Percentiles rank a stretch among this genome's conserved stretches.
Conservation (phyloP, 306 rosid species). For the Acacia melanoxylon region DNA sequence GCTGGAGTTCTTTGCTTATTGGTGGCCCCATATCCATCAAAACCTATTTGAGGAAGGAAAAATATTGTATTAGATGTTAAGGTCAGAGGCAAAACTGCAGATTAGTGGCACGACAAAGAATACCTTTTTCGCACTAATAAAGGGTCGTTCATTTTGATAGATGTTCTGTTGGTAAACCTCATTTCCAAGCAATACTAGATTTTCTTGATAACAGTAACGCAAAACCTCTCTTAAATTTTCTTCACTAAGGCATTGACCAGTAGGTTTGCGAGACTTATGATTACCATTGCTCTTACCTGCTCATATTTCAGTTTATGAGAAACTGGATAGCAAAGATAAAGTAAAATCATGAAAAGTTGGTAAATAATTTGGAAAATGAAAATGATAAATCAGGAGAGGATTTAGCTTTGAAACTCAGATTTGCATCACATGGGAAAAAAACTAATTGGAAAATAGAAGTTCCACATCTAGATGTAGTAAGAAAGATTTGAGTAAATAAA, state of each 20-base stretch:
- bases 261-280: slow-evolving; percentile 94
- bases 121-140: slow-evolving; percentile 88
- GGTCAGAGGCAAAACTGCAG: slow-evolving; percentile 16
- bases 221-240: slow-evolving; percentile 77
- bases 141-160: slow-evolving; percentile 95
- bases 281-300: slow-evolving; percentile 98
- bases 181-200: slow-evolving; percentile 88
- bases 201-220: slow-evolving; percentile 73
- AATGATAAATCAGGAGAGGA: too few relatives aligned
- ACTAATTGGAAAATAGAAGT: too few relatives aligned
- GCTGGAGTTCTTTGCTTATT: slow-evolving; percentile 81
- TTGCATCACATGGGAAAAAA: too few relatives aligned
- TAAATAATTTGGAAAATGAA: neutral
- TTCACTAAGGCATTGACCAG: slow-evolving; percentile 94
- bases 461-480: too few relatives aligned
- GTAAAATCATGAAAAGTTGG: too few relatives aligned
- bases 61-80: slow-evolving; percentile 21
- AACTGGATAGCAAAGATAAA: slow-evolving; percentile 1
- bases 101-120: slow-evolving; percentile 15
- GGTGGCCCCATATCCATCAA: slow-evolving; percentile 83
- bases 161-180: slow-evolving; percentile 95
- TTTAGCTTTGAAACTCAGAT: too few relatives aligned
- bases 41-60: slow-evolving; percentile 48
- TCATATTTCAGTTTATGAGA: slow-evolving; percentile 34
- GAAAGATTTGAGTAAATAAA: too few relatives aligned